These are phyloP conservation scores for Magnaporthiopsis rhizophila DNA, from an alignment of 2,329 filamentous ascomycete genomes.

Conservation along the genomic window DNA sequence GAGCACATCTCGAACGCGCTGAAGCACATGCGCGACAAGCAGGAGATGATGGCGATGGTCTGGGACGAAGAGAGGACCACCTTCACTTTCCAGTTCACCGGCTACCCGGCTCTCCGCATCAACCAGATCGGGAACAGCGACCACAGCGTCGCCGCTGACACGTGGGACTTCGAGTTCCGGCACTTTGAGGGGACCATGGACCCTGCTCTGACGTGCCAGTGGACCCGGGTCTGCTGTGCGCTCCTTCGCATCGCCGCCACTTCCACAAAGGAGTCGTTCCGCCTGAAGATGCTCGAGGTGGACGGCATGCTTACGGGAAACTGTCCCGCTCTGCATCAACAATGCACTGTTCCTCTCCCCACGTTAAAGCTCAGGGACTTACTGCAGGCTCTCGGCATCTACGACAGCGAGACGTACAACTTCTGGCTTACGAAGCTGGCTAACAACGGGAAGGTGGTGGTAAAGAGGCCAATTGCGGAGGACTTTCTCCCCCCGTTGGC, in stretches of 20 bases:
- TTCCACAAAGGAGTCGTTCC: not conserved
- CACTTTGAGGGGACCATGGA: slow-evolving; percentile 3
- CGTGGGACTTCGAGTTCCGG: not conserved
- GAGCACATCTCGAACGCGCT: not conserved
- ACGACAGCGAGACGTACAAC: not conserved
- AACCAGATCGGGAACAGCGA: not conserved
- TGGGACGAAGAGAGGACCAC: not conserved
- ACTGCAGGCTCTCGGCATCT: not conserved
- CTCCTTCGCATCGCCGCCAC: slow-evolving; percentile 1
- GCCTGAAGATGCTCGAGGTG: slow-evolving; percentile 1
- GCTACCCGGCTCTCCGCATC: not conserved
- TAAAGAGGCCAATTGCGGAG: not conserved
- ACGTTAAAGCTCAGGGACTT: not conserved
- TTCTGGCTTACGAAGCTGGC: not conserved
- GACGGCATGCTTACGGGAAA: not conserved
- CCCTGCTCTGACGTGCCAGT: not conserved
- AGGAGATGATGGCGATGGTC: not conserved
- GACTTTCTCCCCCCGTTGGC: not conserved
- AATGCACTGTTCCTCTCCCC: not conserved
- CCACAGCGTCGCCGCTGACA: not conserved
- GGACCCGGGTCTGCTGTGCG: slow-evolving; percentile 4
- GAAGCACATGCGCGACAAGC: not conserved
- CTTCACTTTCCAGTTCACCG: not conserved
- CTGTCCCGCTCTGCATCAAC: too few relatives aligned
- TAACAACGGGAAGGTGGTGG: not conserved